Evolutionary conservation across 2,329 filamentous ascomycete species (phyloP), one percentile per base, ranked within the genome.

Genomic region (Penicillium sp.): DNA sequence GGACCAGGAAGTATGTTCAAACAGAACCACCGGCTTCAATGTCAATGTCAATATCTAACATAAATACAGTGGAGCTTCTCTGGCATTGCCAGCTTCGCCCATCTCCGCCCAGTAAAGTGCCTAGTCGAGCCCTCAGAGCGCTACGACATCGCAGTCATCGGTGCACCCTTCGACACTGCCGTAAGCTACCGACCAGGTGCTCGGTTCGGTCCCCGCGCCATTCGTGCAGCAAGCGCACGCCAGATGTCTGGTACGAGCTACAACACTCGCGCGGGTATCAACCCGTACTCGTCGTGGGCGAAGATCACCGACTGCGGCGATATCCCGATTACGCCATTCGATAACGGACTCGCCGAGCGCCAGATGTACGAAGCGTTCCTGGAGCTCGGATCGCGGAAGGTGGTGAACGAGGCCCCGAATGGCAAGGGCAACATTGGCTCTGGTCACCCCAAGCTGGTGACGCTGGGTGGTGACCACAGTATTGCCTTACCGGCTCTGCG

Each of bases 251-350:
- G 89, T 72, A 85, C 90, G 41, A 89, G 88, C 68, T 92, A 89
- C 82, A 96, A 96, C 74, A 84, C 89, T 2, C 86, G 91, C 22
- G 91, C 90, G 1, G 82, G 82, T 37, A 82, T 96, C 62, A 97
- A 96, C 73, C 91, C 92, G 0, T 96, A 94, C 76, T 78, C 79
- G 40, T 88, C 83, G 52, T 93, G 89, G 88, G 89, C 89, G 1
- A 85, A 78, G 37, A 85, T 96, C 56, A 79, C 93, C 49, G 92
- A 97, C 78, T 97, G 92, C 72, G 92, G 92, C 45, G 92, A 96
- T 70, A 91, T 96, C 53, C 91, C 92, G 26, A 81, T 95, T 62
- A 90, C 88, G 0, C 92, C 92, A 0, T 88, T 95, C 64, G 91
- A 96, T 77, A 96, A 96, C 71, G 85, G 80, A 1, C 79, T 96